Conservation (phyloP, 768 basidiomycete genomes). For the Rhodocollybia butyracea region DNA sequence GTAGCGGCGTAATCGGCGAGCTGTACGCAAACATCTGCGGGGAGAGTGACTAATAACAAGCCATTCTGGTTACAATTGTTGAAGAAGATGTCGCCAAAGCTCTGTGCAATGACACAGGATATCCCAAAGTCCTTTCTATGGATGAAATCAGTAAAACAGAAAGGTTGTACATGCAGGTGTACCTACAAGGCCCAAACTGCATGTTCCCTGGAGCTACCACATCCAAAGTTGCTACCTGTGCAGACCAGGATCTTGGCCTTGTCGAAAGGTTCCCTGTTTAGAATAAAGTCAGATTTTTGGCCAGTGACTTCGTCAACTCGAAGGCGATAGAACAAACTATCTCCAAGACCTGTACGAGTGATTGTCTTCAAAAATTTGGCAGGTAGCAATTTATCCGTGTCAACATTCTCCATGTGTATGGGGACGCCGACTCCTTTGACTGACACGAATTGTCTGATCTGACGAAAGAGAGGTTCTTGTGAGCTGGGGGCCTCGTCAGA, state of each 20-base stretch:
- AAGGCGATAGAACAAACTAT: slow-evolving; percentile 79
- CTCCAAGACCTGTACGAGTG: slow-evolving; percentile 82
- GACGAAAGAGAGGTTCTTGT: slow-evolving; percentile 45
- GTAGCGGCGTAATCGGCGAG: slow-evolving; percentile 75
- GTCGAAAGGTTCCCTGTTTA: slow-evolving; percentile 78
- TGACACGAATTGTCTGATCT: slow-evolving; percentile 60
- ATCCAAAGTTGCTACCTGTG: slow-evolving; percentile 87
- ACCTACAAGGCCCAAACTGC: slow-evolving; percentile 84
- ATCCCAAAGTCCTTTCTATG: slow-evolving; percentile 86
- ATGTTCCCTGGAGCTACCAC: slow-evolving; percentile 90
- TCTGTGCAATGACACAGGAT: slow-evolving; percentile 81
- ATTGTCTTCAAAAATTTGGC: slow-evolving; percentile 93
- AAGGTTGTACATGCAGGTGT: background rate
- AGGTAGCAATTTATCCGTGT: slow-evolving; percentile 94
- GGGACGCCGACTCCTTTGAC: slow-evolving; percentile 77
- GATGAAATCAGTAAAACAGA: background rate
- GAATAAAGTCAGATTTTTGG: slow-evolving; percentile 78
- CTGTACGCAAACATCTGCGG: slow-evolving; percentile 65
- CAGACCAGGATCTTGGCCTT: slow-evolving; percentile 78
- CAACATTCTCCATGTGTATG: slow-evolving; percentile 77
- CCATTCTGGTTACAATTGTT: slow-evolving; percentile 93
- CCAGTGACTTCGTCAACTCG: slow-evolving; percentile 76
- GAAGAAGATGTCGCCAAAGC: slow-evolving; percentile 88
- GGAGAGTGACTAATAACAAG: slow-evolving; percentile 74
- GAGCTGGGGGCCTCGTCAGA: slow-evolving; percentile 35